phyloP scores from a whole-genome alignment of 1,284 basidiomycete species.

The Crucibulum parvulum region DNA sequence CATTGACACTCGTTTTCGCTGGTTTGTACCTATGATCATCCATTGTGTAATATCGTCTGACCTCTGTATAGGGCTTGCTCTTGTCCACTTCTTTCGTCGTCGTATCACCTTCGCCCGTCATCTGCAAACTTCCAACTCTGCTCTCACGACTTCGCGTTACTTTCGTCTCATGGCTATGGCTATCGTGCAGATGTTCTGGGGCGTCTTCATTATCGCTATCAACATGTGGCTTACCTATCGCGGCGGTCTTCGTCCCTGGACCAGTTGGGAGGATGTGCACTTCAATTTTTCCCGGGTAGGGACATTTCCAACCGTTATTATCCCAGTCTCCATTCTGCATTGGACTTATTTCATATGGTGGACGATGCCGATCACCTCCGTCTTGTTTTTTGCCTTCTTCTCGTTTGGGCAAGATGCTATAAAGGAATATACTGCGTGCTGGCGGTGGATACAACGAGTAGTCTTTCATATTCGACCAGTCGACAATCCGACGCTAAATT shows the following conservation, averaged over 20 bases:
- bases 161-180: conserved; percentile 61
- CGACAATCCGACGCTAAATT: too few species aligned
- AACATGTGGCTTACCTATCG: conserved; percentile 29
- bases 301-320: conserved; percentile 25
- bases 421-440: conserved; percentile 36
- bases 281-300: conserved; percentile 45
- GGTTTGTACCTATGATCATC: conserved; percentile 26
- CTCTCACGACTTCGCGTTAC: conserved; percentile 47
- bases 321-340: conserved; percentile 6
- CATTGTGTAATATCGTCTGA: background rate
- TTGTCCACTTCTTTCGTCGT: conserved; percentile 33
- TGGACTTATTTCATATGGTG: conserved; percentile 38
- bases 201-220: conserved; percentile 36
- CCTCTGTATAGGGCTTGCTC: conserved; percentile 21
- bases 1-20: conserved; percentile 40
- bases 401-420: conserved; percentile 47
- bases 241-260: conserved; percentile 33
- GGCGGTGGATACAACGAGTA: conserved; percentile 15
- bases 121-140: conserved; percentile 23
- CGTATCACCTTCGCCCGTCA: conserved; percentile 32
- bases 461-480: conserved; percentile 11
- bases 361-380: conserved; percentile 37
- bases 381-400: conserved; percentile 51
- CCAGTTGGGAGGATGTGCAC: conserved; percentile 50
- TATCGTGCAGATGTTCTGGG: conserved; percentile 47